Evolutionary conservation across 768 basidiomycete species (phyloP), one percentile per base, ranked within the genome.

Genomic region (Agrocybe chaxingu): DNA sequence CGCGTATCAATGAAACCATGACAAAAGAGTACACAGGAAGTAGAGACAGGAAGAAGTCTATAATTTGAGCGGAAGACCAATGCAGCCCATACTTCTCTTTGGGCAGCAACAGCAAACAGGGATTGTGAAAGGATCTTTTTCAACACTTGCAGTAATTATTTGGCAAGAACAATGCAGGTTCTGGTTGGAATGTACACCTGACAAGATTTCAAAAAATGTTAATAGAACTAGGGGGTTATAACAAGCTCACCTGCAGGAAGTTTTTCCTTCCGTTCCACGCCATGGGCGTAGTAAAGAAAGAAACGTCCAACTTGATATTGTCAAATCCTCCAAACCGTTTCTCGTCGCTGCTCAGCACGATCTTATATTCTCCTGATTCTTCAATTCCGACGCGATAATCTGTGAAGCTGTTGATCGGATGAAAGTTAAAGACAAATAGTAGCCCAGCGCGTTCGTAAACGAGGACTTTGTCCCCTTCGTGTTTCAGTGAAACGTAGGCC

Each of bases 361-460:
- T 78, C 43, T 71, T 75, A 69, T 98, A 98, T 68, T 94, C 84
- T 8, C 97, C 97, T 24, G 89, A 70, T 43, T 69, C 78, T 33
- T 98, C 86, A 16, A 96, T 82, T 4, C 97, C 97, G 45, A 98
- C 85, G 42, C 94, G 84, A 69, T 98, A 99, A 68, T 98, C 93
- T 40, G 85, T 82, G 73, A 85, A 99, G 52, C 93, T 96, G 36
- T 89, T 68, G n/a, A 79, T 82, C 4, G 92, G 85, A 73, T 98
- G 85, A 79, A 98, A 96, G 71, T 99, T 98, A 81, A 97, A 98
- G 59, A 98, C 77, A 74, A 98, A 99, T 40, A 99, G 71, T 38
- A 98, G 77, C 31, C 92, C 89, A 13, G 89, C 94, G 45, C 97
- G 88, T 74, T 99, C 97, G 64, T 83, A 98, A 5, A 90, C 93